Conservation (phyloP, 345 rosid species). For the Durio zibethinus region DNA sequence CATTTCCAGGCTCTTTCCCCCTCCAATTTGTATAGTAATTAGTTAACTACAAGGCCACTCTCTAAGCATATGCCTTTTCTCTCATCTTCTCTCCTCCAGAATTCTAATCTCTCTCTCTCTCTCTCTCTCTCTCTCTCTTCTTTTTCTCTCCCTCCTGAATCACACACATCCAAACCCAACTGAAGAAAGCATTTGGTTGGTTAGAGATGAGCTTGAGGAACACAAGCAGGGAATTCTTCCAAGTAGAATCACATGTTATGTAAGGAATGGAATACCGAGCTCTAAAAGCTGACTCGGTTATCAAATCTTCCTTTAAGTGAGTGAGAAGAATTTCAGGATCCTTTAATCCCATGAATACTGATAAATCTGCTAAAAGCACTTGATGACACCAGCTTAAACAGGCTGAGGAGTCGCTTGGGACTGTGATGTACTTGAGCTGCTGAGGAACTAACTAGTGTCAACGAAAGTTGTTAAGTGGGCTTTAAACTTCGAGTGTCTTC, state of each 20-base stretch:
- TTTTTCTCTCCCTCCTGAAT: neutral
- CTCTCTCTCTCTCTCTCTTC: neutral
- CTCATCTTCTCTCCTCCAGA: neutral
- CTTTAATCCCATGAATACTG: neutral
- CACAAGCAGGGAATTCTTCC: constrained; percentile 25
- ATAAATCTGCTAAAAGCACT: neutral
- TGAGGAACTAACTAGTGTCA: constrained; percentile 34
- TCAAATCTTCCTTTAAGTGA: constrained; percentile 22
- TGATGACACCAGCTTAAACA: constrained; percentile 19
- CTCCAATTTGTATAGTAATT: neutral
- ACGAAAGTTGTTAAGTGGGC: neutral
- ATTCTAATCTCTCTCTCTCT: neutral
- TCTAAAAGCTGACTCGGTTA: constrained; percentile 7
- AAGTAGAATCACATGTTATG: constrained; percentile 18
- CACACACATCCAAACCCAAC: neutral
- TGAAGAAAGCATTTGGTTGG: neutral
- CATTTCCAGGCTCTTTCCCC: neutral
- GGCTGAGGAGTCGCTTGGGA: constrained; percentile 41
- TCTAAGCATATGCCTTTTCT: neutral
- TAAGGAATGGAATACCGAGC: constrained; percentile 17
- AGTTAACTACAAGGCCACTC: neutral
- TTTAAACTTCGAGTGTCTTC: neutral
- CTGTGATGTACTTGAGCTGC: constrained; percentile 40
- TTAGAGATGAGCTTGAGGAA: constrained; percentile 19
- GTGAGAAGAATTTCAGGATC: constrained; percentile 19